Base-by-base conservation (phyloP, 176 grass and related monocot species). In the Panicum miliaceum region DNA sequence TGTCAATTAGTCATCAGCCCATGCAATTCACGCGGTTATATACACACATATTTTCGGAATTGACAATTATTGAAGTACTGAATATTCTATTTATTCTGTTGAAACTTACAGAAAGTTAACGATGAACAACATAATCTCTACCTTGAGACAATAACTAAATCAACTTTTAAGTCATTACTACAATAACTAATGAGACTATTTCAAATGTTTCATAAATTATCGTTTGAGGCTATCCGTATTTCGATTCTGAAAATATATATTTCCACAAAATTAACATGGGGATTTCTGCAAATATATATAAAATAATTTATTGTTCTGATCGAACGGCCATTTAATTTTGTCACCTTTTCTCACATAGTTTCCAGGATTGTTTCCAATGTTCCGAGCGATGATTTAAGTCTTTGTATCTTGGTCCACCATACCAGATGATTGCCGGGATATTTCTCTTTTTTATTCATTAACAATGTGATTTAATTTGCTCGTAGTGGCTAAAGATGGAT, bases 401-500 rank as follows among this genome's bases (percentile, higher is more conserved):
- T 48, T 72, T 50, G 25, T 72, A 72, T 32, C 69, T 19, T 8
- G 0, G 22, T 43, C n/a, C n/a, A n/a, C 68, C n/a, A n/a, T n/a
- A 71, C 68, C 68, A 71, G 42, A 9, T 16, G 68, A 48, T 47
- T 47, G 7, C 43, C 7, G 16, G 25, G 25, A n/a, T 36, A 37
- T 59, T 59, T 57, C 35, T 46, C 12, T 40, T 59, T 36, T 36
- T 56, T 41, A 23, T 76, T 1, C 10, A 56, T 76, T 76, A 14
- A 59, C 2, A 41, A 35, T 2, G 16, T 19, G 43, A n/a, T n/a
- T n/a, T 9, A 4, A 11, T 58, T 19, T 12, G 8, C 51, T 38
- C 19, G 53, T 23, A 22, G 74, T 35, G 34, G 48, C 74, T 59
- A 59, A 76, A 52, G 69, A 54, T 75, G 4, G 71, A 75, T 53